Evolutionary conservation across 2,329 filamentous ascomycete genomes (phyloP).

Genomic region (Claviceps purpurea): DNA sequence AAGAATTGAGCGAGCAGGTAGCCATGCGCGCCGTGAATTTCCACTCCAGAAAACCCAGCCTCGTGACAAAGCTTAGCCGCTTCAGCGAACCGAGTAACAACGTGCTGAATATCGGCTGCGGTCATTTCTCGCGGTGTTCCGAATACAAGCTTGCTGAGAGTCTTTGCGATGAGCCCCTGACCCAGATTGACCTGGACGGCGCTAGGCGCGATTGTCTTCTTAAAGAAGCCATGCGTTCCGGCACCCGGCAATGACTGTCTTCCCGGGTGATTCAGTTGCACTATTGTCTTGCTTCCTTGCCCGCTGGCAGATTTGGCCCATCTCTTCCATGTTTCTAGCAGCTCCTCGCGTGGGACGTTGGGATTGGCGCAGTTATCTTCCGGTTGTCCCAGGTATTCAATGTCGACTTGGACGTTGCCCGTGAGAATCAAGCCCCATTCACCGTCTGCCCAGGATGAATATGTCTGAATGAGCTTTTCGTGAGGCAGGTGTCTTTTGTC

Average conservation of each 20-base stretch:
- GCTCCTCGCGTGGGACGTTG: constrained; percentile 13
- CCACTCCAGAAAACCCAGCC: constrained; percentile 31
- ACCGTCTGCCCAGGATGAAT: constrained; percentile 38
- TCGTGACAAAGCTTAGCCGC: constrained; percentile 33
- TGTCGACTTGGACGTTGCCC: constrained; percentile 33
- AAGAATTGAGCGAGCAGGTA: constrained; percentile 46
- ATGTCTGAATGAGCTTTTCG: constrained; percentile 28
- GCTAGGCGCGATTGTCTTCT: constrained; percentile 29
- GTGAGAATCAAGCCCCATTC: constrained; percentile 41
- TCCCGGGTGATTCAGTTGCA: constrained; percentile 35
- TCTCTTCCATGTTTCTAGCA: constrained; percentile 23
- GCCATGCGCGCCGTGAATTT: constrained; percentile 40
- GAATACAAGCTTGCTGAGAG: constrained; percentile 25
- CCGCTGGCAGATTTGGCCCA: constrained; percentile 21
- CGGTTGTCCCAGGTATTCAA: constrained; percentile 20
- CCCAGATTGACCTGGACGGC: constrained; percentile 30
- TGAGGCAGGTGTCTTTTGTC: constrained; percentile 29
- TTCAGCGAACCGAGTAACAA: constrained; percentile 37
- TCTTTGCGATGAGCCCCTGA: constrained; percentile 18
- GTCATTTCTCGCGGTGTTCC: constrained; percentile 46
- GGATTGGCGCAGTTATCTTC: constrained; percentile 22
- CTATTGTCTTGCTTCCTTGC: constrained; percentile 23
- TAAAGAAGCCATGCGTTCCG: constrained; percentile 21
- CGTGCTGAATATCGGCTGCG: constrained; percentile 35
- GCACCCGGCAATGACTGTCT: constrained; percentile 27